These are phyloP conservation scores for Aspergillus saccharolyticus DNA, from an alignment of 495 filamentous ascomycete genomes.

Conservation along the genomic window DNA sequence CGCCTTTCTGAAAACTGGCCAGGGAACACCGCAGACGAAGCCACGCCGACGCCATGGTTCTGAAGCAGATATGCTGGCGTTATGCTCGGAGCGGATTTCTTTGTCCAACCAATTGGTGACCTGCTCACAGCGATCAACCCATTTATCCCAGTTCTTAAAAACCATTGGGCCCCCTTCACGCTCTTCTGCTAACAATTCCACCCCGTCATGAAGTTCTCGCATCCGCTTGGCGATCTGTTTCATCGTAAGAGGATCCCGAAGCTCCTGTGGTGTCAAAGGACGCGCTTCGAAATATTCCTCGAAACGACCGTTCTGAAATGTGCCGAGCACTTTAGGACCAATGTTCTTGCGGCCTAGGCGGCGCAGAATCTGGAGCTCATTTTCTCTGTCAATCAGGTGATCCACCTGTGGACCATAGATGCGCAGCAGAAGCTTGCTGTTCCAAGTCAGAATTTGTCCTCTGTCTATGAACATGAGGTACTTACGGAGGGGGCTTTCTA, in stretches of 20 bases:
- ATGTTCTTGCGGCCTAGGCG: conserved; percentile 88
- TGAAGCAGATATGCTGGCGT: conserved; percentile 26
- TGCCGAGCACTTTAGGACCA: conserved; percentile 86
- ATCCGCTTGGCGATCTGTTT: conserved; percentile 97
- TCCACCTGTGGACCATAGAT: conserved; percentile 96
- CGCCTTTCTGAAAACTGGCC: conserved; percentile 68
- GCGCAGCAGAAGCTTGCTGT: conserved; percentile 76
- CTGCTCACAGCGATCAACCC: conserved; percentile 74
- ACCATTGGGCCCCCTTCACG: conserved; percentile 72
- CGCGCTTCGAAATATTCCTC: conserved; percentile 86
- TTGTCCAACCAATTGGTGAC: conserved; percentile 73
- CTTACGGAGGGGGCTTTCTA: conserved; percentile 52
- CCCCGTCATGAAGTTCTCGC: conserved; percentile 90
- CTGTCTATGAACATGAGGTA: neutral
- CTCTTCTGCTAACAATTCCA: conserved; percentile 77
- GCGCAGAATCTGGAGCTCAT: conserved; percentile 79
- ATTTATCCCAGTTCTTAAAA: conserved; percentile 93
- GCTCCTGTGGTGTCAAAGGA: conserved; percentile 68
- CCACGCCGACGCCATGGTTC: conserved; percentile 64
- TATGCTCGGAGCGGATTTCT: conserved; percentile 49
- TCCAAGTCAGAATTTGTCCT: conserved; percentile 10
- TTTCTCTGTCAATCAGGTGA: conserved; percentile 90
- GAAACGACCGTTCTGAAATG: conserved; percentile 93
- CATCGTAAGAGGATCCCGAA: conserved; percentile 76
- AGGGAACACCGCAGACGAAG: conserved; percentile 78